Percentiles rank a stretch among this genome's conserved stretches.
These are phyloP conservation scores for Blastobotrys chiropterorum DNA, from an alignment of 805 yeast genomes.

Conservation along the genomic window DNA sequence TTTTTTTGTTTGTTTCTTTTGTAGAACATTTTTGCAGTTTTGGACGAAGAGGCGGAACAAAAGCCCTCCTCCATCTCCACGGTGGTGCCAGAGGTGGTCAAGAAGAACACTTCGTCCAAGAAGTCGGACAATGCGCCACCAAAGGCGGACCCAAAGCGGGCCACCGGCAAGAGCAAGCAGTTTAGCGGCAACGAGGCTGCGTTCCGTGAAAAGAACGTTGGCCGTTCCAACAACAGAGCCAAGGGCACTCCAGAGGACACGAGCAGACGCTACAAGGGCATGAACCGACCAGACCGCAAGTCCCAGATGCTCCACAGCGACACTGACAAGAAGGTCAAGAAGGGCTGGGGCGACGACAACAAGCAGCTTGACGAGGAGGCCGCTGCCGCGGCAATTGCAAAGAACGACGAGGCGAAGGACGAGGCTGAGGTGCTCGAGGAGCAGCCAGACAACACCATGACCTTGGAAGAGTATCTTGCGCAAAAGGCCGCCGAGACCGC, in stretches of 20 bases:
- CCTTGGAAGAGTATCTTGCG: slow-evolving; percentile 82
- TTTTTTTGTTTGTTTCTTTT: too few species aligned
- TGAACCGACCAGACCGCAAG: slow-evolving; percentile 60
- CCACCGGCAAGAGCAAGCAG: slow-evolving; percentile 50
- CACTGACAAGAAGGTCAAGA: slow-evolving; percentile 73
- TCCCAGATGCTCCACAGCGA: slow-evolving; percentile 79
- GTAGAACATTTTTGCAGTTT: slow-evolving; percentile 21
- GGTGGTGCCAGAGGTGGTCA: slow-evolving; percentile 43
- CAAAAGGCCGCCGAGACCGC: slow-evolving; percentile 35
- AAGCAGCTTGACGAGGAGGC: slow-evolving; percentile 59
- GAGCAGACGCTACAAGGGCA: slow-evolving; percentile 41
- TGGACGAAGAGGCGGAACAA: slow-evolving; percentile 21
- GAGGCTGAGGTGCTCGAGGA: slow-evolving; percentile 39
- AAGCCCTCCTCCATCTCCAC: slow-evolving; percentile 11
- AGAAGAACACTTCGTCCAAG: slow-evolving; percentile 77
- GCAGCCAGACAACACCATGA: slow-evolving; percentile 49
- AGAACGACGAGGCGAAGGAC: slow-evolving; percentile 32
- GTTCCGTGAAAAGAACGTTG: slow-evolving; percentile 63
- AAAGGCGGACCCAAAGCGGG: slow-evolving; percentile 52
- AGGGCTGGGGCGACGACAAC: slow-evolving; percentile 84
- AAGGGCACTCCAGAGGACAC: slow-evolving; percentile 32
- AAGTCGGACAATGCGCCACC: slow-evolving; percentile 68
- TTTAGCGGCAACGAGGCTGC: slow-evolving; percentile 79
- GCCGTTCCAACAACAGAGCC: slow-evolving; percentile 52
- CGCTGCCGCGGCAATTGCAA: slow-evolving; percentile 40